Evolutionary conservation across 805 yeast genomes (phyloP).

Genomic region (Monosporozyma unispora): DNA sequence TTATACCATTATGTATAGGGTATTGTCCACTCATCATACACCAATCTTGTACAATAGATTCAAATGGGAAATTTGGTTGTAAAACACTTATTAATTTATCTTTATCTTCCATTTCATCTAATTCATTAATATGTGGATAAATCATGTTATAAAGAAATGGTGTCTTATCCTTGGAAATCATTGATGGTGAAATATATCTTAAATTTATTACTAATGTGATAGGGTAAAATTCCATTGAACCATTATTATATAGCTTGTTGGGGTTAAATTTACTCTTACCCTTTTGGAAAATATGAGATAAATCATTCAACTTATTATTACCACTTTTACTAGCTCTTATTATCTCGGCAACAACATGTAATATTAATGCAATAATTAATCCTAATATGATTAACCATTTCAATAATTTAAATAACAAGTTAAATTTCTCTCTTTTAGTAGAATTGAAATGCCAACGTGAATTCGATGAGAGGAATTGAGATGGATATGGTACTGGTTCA

Average conservation of each 20-base stretch:
- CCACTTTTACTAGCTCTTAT: not conserved
- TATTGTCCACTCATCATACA: constrained; percentile 77
- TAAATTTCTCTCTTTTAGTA: not conserved
- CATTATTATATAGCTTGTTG: constrained; percentile 34
- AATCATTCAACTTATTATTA: too few relatives aligned
- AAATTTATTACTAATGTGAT: constrained; percentile 73
- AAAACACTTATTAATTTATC: constrained; percentile 53
- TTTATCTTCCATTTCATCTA: not conserved
- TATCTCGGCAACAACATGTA: not conserved
- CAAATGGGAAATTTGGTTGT: constrained; percentile 81
- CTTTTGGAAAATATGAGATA: not conserved
- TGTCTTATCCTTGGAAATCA: constrained; percentile 54
- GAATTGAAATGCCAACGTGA: not conserved
- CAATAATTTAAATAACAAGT: not conserved
- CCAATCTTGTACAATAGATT: constrained; percentile 91
- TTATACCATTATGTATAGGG: constrained; percentile 76
- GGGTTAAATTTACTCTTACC: constrained; percentile 12
- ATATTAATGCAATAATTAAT: not conserved
- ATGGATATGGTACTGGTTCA: constrained; percentile 2
- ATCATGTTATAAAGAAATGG: constrained; percentile 42
- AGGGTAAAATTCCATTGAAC: constrained; percentile 63
- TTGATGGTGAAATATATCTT: constrained; percentile 90
- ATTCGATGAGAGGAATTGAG: not conserved
- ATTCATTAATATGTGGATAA: not conserved
- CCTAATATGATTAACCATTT: not conserved